Base-by-base conservation (phyloP, 2,329 filamentous ascomycete genomes). In the Grosmannia huntii region DNA sequence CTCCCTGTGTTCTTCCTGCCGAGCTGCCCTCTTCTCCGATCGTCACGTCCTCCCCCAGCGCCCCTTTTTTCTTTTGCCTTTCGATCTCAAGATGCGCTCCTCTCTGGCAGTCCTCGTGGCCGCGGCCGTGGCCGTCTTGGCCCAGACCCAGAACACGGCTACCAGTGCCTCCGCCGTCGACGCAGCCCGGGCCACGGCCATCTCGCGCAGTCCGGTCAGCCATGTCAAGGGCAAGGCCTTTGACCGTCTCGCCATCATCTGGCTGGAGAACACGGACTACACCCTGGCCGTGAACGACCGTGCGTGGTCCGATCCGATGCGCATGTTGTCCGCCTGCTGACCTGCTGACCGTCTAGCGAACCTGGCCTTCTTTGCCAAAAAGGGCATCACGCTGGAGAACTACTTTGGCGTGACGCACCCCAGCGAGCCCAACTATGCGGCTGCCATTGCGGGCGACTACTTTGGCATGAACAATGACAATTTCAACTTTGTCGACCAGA, bases 191-290 rank as follows among this genome's bases (percentile, higher is more conserved):
- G 83, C 83, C 9, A 85, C 80, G 1, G 83, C 82, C 12, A 75
- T 76, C 66, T 83, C 83, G 1, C 71, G 72, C 61, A 82, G 80
- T 61, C 82, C 84, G 2, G 82, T 78, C 36, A 84, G 77, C 68
- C 68, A 82, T 65, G 82, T 90, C 56, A 77, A 82, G 67, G 89
- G 89, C 61, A 82, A 85, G 67, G 82, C 78, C 0, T 91, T 91
- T 67, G 80, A 90, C 67, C 82, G 87, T 19, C 80, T 88, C 61
- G 82, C 83, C 58, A 80, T 83, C 59, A 83, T 91, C 69, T 91
- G 85, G 84, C 77, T 90, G 53, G 88, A 91, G 73, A 91, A 91
- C 68, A 87, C 84, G 54, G 78, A 84, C 69, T 90, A 80, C 63
- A 77, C 81, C 56, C 79, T 83, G 65, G 82, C 86, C 2, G 73